Base-by-base conservation (phyloP, 2,329 filamentous ascomycete species). In the Ophioceras dolichostomum region DNA sequence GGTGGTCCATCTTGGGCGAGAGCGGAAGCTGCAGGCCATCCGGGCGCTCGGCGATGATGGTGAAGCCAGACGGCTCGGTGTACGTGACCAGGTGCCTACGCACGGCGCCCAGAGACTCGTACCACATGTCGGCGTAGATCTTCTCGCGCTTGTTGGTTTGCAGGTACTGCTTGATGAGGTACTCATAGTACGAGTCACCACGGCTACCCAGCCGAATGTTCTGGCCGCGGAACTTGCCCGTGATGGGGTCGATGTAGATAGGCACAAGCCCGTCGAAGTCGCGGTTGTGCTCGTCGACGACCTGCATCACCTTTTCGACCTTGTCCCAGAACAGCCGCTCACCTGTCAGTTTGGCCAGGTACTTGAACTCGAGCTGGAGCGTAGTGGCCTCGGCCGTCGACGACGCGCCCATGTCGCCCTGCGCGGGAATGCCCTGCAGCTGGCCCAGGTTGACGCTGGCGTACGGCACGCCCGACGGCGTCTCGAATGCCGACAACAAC, bases 111-210 rank as follows among this genome's bases (percentile, higher is more conserved):
- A 98, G 65, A 12, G 86, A 71, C 54, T 98, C 83, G 28, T 89
- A 71, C 88, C 93, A 98, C 78, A 98, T 84, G 12, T 91, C 83
- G 45, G 79, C 68, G 58, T 98, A 98, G 13, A 96, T 62, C 0
- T 77, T 68, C 56, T 98, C 89, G 51, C 88, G 70, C 54, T 83
- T 77, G 39, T 83, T 84, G 10, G 91, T 98, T 59, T 98, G 91
- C 16, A 95, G 69, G 55, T 94, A 96, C 57, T 98, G 91, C 64
- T 98, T 98, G 66, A 96, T 93, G 36, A 98, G 75, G 57, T 98
- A 98, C 61, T 98, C 86, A 61, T 98, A 98, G 62, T 96, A 98
- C 34, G 88, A 95, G 63, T 98, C 91, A 32, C 91, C 91, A 43
- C 91, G 76, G 55, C 86, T 95, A 28, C 91, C 91, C 17, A 96